phyloP scores from a whole-genome alignment of 495 filamentous ascomycete genomes.

The Poronia punctata region DNA sequence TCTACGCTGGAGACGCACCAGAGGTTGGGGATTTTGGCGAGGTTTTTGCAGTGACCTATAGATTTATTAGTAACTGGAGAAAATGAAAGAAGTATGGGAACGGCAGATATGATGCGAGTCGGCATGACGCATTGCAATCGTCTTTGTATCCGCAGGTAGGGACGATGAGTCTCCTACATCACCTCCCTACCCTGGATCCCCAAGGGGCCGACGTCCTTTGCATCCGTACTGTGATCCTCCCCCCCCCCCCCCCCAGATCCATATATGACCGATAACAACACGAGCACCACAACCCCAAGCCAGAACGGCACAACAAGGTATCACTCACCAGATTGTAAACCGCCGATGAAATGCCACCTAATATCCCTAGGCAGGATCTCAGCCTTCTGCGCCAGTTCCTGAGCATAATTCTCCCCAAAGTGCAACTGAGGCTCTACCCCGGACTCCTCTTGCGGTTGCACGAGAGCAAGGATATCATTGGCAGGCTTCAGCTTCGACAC shows the following conservation, averaged over 20 bases:
- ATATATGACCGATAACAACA: no score
- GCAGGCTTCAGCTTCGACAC: slow-evolving; percentile 93
- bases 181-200: no score
- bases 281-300: neutral
- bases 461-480: slow-evolving; percentile 74
- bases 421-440: slow-evolving; percentile 56
- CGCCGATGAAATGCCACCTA: slow-evolving; percentile 94
- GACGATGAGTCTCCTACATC: no score
- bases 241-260: no score
- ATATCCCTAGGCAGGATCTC: slow-evolving; percentile 67
- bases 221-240: no score
- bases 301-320: neutral
- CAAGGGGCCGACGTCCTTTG: no score
- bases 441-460: slow-evolving; percentile 41
- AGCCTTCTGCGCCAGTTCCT: slow-evolving; percentile 86
- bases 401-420: slow-evolving; percentile 96
- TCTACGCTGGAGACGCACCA: slow-evolving; percentile 91
- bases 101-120: no score
- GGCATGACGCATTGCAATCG: no score
- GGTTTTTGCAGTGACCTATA: slow-evolving; percentile 77
- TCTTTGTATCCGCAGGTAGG: no score
- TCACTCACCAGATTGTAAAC: slow-evolving; percentile 57
- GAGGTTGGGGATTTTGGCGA: slow-evolving; percentile 83
- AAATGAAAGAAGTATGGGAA: no score
- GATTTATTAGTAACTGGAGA: slow-evolving; percentile 10